Evolutionary conservation across 305 asterid species (phyloP).

Genomic region (Withania somnifera): DNA sequence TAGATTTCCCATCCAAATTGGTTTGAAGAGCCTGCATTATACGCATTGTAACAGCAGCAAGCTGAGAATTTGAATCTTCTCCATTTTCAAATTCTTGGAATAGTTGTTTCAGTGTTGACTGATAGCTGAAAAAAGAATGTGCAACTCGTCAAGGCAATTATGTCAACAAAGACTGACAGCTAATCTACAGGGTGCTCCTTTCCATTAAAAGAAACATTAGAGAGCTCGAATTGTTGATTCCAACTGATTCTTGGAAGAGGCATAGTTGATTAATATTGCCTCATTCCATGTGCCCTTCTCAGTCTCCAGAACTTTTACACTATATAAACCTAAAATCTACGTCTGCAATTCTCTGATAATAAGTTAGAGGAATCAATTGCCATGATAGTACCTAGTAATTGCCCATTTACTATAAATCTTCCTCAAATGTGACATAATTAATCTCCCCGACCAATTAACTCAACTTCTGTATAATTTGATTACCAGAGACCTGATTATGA

Average conservation of each 20-base stretch:
- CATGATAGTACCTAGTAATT: no score
- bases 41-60: conserved; percentile 82
- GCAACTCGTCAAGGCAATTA: not conserved
- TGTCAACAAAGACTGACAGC: not conserved
- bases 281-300: not conserved
- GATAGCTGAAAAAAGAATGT: conserved; percentile 47
- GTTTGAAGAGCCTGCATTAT: conserved; percentile 95
- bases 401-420: no score
- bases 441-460: no score
- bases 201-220: not conserved
- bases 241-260: not conserved
- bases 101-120: conserved; percentile 83
- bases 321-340: not conserved
- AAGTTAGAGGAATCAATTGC: no score
- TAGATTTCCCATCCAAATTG: conserved; percentile 95
- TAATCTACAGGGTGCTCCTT: not conserved
- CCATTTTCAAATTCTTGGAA: conserved; percentile 71
- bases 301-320: not conserved
- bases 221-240: not conserved
- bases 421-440: no score
- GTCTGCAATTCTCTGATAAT: not conserved
- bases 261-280: not conserved
- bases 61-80: conserved; percentile 57
- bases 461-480: no score
- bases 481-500: no score